phyloP scores from a whole-genome alignment of 2,329 filamentous ascomycete species.

The Colletotrichum scovillei region DNA sequence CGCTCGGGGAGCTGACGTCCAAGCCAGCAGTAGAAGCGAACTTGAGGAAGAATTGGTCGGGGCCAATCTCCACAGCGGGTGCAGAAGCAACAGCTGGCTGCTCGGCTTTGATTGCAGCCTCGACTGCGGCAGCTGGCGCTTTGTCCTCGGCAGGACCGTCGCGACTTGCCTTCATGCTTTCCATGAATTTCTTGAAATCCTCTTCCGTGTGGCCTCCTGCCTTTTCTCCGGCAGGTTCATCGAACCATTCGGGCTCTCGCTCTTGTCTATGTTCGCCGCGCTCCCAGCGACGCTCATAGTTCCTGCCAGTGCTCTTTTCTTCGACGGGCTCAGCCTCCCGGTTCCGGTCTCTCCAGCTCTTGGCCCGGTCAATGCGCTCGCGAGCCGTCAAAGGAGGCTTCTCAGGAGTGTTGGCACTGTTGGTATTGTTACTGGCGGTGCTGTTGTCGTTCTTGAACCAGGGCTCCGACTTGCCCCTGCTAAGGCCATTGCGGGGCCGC shows the following conservation, averaged over 20 bases:
- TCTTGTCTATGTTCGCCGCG: slow-evolving; percentile 71
- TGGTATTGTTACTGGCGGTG: slow-evolving; percentile 45
- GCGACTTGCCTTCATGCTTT: slow-evolving; percentile 82
- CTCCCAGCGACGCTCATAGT: slow-evolving; percentile 64
- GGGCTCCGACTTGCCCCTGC: slow-evolving; percentile 75
- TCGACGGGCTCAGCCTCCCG: slow-evolving; percentile 49
- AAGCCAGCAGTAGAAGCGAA: slow-evolving; percentile 55
- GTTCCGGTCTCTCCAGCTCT: slow-evolving; percentile 71
- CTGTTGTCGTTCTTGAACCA: slow-evolving; percentile 76
- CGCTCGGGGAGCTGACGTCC: slow-evolving; percentile 64
- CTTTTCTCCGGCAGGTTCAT: slow-evolving; percentile 77
- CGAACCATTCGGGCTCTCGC: slow-evolving; percentile 92
- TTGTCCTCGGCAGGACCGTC: slow-evolving; percentile 51
- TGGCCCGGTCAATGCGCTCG: slow-evolving; percentile 67
- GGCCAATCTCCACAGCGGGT: slow-evolving; percentile 72
- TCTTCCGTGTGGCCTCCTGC: slow-evolving; percentile 82
- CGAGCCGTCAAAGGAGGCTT: slow-evolving; percentile 52
- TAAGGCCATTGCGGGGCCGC: slow-evolving; percentile 72
- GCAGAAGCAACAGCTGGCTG: slow-evolving; percentile 68
- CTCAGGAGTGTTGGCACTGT: slow-evolving; percentile 29
- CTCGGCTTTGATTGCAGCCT: slow-evolving; percentile 56
- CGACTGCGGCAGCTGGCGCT: slow-evolving; percentile 45
- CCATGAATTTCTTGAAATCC: slow-evolving; percentile 95
- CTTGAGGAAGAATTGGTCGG: slow-evolving; percentile 82
- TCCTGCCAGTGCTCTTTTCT: slow-evolving; percentile 68